A percentile compares a stretch with the other conserved stretches of the same genome.
Evolutionary conservation across 768 basidiomycete species (phyloP).

Genomic region (Mycena pura): DNA sequence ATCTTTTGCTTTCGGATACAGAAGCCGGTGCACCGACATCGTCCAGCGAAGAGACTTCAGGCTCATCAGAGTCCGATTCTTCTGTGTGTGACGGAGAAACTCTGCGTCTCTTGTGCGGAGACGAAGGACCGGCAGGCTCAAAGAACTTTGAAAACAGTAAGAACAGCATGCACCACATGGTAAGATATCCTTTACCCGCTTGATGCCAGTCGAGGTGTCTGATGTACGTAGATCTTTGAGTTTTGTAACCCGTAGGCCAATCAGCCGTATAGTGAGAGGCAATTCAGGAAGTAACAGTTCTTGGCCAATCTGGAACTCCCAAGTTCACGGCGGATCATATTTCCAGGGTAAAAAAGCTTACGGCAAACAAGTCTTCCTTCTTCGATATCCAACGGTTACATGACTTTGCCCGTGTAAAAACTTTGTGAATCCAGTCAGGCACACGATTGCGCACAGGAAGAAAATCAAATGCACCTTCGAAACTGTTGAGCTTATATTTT

Average conservation of each 20-base stretch:
- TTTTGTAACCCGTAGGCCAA: slow-evolving; percentile 89
- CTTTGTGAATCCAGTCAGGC: slow-evolving; percentile 38
- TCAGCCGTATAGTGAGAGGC: slow-evolving; percentile 80
- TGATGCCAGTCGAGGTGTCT: slow-evolving; percentile 64
- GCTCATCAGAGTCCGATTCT: slow-evolving; percentile 2
- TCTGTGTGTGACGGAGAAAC: slow-evolving; percentile 15
- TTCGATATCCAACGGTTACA: slow-evolving; percentile 78
- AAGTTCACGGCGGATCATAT: slow-evolving; percentile 16
- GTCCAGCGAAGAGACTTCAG: no score
- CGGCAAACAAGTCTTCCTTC: slow-evolving; percentile 79
- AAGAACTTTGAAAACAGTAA: slow-evolving; percentile 58
- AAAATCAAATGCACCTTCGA: slow-evolving; percentile 60
- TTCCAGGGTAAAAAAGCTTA: slow-evolving; percentile 42
- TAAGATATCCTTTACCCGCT: slow-evolving; percentile 57
- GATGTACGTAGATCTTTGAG: slow-evolving; percentile 77
- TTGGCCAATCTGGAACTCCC: slow-evolving; percentile 66
- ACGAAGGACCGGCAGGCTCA: slow-evolving; percentile 41
- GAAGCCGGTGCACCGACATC: no score
- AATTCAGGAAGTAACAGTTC: slow-evolving; percentile 83
- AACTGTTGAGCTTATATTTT: slow-evolving; percentile 93
- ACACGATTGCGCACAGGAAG: not conserved
- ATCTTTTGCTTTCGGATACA: no score
- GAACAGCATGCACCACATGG: not conserved
- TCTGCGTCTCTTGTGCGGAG: slow-evolving; percentile 51
- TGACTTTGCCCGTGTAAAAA: slow-evolving; percentile 85